Conservation (phyloP, 2,329 filamentous ascomycete genomes). For the Camptophora hylomeconis region DNA sequence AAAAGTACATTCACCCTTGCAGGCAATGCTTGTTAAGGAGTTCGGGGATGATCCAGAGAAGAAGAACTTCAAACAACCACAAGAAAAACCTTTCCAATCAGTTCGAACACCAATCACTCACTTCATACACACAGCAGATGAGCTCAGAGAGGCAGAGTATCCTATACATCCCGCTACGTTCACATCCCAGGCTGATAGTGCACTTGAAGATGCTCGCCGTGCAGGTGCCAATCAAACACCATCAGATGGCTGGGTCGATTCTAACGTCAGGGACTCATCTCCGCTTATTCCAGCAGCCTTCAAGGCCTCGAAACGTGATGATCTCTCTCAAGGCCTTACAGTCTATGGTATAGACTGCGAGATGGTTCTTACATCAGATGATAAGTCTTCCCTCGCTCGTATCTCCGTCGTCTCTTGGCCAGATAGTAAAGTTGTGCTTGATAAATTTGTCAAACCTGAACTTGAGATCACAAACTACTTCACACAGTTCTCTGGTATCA, state of each 20-base stretch:
- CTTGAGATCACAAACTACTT: constrained; percentile 87
- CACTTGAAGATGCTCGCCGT: constrained; percentile 40
- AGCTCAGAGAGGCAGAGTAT: constrained; percentile 74
- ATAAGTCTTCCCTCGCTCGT: constrained; percentile 70
- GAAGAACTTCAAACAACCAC: constrained; percentile 42
- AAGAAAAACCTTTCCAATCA: constrained; percentile 56
- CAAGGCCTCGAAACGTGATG: constrained; percentile 4
- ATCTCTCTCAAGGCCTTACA: constrained; percentile 63
- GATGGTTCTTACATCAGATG: constrained; percentile 82
- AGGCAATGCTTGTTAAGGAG: constrained; percentile 68
- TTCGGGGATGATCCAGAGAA: constrained; percentile 56
- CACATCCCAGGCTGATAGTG: constrained; percentile 40
- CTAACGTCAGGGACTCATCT: constrained; percentile 53
- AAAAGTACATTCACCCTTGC: constrained; percentile 75
- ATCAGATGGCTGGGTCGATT: constrained; percentile 70
- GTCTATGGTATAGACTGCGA: constrained; percentile 85
- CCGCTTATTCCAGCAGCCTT: neutral
- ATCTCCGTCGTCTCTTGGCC: constrained; percentile 75
- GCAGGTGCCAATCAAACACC: constrained; percentile 35
- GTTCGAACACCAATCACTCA: constrained; percentile 70
- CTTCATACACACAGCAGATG: constrained; percentile 58
- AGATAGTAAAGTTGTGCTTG: constrained; percentile 64
- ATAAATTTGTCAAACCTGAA: constrained; percentile 83
- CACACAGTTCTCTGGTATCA: constrained; percentile 86
- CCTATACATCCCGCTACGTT: constrained; percentile 69